Conservation (phyloP, 805 yeast species). For the Alloascoidea hylecoeti region DNA sequence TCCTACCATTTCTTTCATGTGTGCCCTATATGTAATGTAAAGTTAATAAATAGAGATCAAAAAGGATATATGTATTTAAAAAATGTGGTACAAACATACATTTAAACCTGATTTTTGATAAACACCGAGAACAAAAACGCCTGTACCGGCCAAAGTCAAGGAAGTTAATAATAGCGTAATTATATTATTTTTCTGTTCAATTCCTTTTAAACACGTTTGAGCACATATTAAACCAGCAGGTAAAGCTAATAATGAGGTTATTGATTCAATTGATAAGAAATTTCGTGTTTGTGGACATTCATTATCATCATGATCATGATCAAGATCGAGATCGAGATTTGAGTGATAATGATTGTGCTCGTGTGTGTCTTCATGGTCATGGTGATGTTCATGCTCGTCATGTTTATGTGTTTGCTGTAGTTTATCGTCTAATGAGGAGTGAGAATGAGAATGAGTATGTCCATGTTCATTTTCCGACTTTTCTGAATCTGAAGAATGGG, state of each 20-base stretch:
- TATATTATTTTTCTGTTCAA: conserved; percentile 5
- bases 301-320: neutral
- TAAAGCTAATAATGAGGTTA: conserved; percentile 14
- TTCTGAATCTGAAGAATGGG: neutral
- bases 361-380: conserved; percentile 2
- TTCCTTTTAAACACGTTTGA: conserved; percentile 7
- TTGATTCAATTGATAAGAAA: conserved; percentile 13
- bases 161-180: conserved; percentile 8
- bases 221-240: conserved; percentile 15
- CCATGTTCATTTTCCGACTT: neutral
- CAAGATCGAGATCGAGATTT: conserved; percentile 3
- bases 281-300: neutral
- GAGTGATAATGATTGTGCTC: conserved; percentile 1
- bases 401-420: too few relatives aligned
- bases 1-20: too few relatives aligned
- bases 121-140: neutral
- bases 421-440: neutral
- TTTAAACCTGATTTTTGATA: neutral
- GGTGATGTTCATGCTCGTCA: conserved; percentile 3
- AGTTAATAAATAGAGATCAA: neutral
- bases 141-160: conserved; percentile 4
- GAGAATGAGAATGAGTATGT: neutral
- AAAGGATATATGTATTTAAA: neutral
- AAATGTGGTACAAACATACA: neutral
- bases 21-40: neutral